A percentile compares a stretch with the other conserved stretches of the same genome.
Evolutionary conservation across 305 asterid genomes (phyloP).

Genomic region (Rubia peregrina): DNA sequence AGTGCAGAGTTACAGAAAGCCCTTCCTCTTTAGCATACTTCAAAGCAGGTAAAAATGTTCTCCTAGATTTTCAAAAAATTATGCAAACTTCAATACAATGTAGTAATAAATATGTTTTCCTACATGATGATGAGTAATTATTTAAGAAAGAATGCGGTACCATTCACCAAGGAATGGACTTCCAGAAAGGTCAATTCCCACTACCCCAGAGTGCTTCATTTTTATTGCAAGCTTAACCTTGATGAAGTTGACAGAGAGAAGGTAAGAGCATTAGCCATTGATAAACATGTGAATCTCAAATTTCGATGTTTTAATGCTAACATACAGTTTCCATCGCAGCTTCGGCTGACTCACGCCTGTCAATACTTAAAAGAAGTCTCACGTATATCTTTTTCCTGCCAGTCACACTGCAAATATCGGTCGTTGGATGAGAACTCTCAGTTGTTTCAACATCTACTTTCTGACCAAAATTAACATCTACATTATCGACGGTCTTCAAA

Average conservation of each 20-base stretch:
- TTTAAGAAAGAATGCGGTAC: conserved; percentile 23
- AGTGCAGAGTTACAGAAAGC: conserved; percentile 72
- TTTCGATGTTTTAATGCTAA: conserved; percentile 10
- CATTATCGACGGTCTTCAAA: conserved; percentile 47
- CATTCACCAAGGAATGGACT: conserved; percentile 83
- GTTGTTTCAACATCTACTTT: conserved; percentile 26
- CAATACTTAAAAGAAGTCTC: conserved; percentile 83
- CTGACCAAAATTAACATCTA: conserved; percentile 45
- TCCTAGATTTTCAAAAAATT: conserved; percentile 33
- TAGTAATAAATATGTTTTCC: background rate
- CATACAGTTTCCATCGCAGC: conserved; percentile 95
- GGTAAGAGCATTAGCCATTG: conserved; percentile 13
- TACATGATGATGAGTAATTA: background rate
- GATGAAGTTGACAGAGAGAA: conserved; percentile 20
- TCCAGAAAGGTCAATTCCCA: conserved; percentile 88
- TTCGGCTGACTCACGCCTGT: conserved; percentile 79
- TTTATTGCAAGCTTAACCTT: conserved; percentile 78
- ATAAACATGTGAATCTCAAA: conserved; percentile 1
- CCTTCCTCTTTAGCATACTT: conserved; percentile 75
- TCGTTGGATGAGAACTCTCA: conserved; percentile 21
- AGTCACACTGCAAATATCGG: conserved; percentile 24
- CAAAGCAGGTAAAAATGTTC: conserved; percentile 74
- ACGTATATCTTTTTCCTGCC: conserved; percentile 60
- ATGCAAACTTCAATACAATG: conserved; percentile 18
- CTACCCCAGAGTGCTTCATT: conserved; percentile 65